Evolutionary conservation across 805 yeast genomes (phyloP), one percentile per base, ranked within the genome.

Genomic region (Candida chilensis): DNA sequence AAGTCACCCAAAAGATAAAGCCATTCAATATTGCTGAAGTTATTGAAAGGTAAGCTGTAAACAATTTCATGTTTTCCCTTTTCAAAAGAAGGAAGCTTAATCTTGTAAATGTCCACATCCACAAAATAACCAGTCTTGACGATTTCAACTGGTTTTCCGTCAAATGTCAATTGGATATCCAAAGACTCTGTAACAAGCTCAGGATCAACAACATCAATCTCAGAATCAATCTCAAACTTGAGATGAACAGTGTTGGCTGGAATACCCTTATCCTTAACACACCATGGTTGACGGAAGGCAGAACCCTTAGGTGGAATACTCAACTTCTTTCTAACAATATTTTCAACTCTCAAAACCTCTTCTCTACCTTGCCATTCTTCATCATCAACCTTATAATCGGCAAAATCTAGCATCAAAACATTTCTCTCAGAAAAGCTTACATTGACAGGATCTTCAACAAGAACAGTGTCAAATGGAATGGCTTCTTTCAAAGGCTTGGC

Each of bases 391-490:
- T 27, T 28, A 29, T 16, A 28, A 5, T 20, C 13, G n/a, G 31
- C 37, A 20, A 17, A 24, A 21, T 34, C 37, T 19, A 34, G 27
- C 32, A 34, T 16, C 16, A 34, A 20, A 16, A 31, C 35, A 25
- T 34, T 34, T 20, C 35, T 34, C 20, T 34, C 37, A 6, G 31
- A 15, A 16, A n/a, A n/a, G n/a, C n/a, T n/a, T n/a, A n/a, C n/a
- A n/a, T n/a, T n/a, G n/a, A n/a, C n/a, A n/a, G n/a, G n/a, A n/a
- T n/a, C n/a, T n/a, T n/a, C n/a, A 34, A 16, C 13, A 12, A 24
- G 13, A 24, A n/a, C 26, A 24, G 9, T 8, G 7, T 24, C 26
- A 7, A n/a, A 14, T 9, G 13, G 12, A n/a, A 14, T 8, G 12
- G 13, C 13, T 8, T 24, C 7, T 24, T 24, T 24, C 13, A 12